These are phyloP conservation scores for Miscanthus lutarioriparius DNA, from an alignment of 176 grass and related monocot species.

Conservation along the genomic window DNA sequence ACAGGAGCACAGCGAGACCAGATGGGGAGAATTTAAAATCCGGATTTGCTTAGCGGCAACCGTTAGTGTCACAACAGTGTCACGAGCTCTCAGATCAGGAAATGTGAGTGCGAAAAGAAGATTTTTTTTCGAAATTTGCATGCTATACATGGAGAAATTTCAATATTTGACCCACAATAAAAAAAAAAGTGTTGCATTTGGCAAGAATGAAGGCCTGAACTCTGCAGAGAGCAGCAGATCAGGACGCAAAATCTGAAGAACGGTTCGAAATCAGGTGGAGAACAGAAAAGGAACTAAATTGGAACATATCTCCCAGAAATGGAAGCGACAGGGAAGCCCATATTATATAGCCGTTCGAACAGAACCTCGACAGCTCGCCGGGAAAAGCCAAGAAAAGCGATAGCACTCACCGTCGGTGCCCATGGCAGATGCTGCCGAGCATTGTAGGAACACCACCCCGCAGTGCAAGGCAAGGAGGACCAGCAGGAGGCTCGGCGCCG, in stretches of 20 bases:
- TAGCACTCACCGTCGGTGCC: conserved; percentile 38
- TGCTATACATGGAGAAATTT: no score
- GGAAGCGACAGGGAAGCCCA: neutral
- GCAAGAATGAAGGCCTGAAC: neutral
- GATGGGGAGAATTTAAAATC: neutral
- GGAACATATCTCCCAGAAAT: neutral
- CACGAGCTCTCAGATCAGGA: conserved; percentile 11
- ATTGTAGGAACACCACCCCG: conserved; percentile 36
- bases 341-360: neutral
- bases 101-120: neutral
- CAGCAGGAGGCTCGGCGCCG: neutral
- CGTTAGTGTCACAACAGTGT: neutral
- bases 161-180: neutral
- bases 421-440: conserved; percentile 21
- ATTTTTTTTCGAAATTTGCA: neutral
- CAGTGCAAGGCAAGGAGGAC: conserved; percentile 53
- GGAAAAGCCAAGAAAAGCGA: neutral
- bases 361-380: neutral
- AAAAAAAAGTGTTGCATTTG: neutral
- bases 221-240: neutral
- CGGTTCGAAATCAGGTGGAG: neutral
- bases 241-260: conserved; percentile 21
- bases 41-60: neutral
- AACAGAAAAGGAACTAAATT: neutral
- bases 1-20: neutral